These are phyloP conservation scores for Penicillium steckii DNA, from an alignment of 495 filamentous ascomycete genomes.

Conservation along the genomic window DNA sequence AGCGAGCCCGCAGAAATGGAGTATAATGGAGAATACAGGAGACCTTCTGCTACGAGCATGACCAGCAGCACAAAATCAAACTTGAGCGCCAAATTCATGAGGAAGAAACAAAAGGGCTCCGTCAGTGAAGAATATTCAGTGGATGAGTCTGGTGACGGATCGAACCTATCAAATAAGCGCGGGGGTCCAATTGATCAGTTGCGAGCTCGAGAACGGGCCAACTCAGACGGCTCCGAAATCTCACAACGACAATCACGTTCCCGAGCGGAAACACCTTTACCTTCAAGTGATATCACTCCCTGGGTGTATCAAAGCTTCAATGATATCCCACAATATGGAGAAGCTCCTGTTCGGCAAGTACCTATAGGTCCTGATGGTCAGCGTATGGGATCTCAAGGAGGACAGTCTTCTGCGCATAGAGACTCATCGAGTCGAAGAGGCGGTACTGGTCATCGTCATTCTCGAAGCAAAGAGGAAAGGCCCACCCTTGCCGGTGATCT, in stretches of 20 bases:
- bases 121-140: conserved; percentile 81
- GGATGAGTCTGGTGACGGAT: conserved; percentile 59
- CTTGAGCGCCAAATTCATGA: conserved; percentile 64
- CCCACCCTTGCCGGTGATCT: conserved; percentile 47
- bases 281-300: conserved; percentile 90
- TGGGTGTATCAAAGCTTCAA: conserved; percentile 92
- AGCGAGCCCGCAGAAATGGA: conserved; percentile 68
- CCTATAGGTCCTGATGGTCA: conserved; percentile 69
- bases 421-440: conserved; percentile 57
- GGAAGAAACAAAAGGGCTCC: conserved; percentile 71
- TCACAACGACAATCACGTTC: conserved; percentile 71
- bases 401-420: conserved; percentile 41
- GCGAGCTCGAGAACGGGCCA: conserved; percentile 66
- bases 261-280: conserved; percentile 65
- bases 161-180: conserved; percentile 11
- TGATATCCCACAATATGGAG: conserved; percentile 78
- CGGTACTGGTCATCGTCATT: conserved; percentile 70
- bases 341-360: conserved; percentile 74
- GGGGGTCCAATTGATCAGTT: conserved; percentile 54
- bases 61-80: conserved; percentile 86
- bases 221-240: conserved; percentile 63
- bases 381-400: conserved; percentile 50
- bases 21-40: conserved; percentile 69
- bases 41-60: conserved; percentile 86
- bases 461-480: conserved; percentile 70